Base-by-base conservation (phyloP, 148 eudicot genomes). In the Simmondsia chinensis region DNA sequence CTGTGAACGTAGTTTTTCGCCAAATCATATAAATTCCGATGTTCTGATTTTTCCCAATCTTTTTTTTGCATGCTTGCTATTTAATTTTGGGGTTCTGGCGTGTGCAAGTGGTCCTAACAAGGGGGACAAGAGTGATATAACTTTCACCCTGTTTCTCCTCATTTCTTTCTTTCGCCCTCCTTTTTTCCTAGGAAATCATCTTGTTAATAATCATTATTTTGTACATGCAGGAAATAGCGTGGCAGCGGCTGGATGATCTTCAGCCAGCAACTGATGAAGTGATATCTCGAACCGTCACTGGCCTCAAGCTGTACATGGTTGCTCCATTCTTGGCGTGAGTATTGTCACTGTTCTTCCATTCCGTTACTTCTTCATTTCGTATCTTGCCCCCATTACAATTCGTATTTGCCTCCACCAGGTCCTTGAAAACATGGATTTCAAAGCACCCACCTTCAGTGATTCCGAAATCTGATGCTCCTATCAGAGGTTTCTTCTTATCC, bases 271-370 rank as follows among this genome's bases (percentile, higher is more conserved):
- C 56, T 73, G 65, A 66, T 57, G 94, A 91, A 21, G 94, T 91
- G 43, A 91, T 91, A 72, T 85, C 99, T 33, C 99, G 94, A 31
- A 76, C 86, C 52, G 69, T 74, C n/a, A 68, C 81, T 46, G 99
- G 99, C 25, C 77, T 91, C 46, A 91, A 91, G 80, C 94, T 91
- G 43, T 91, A 91, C 69, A 91, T 91, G 99, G 99, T 91, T 68
- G 51, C 99, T 71, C 99, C 99, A 14, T 91, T 91, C 61, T 64
- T 91, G 43, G 66, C 54, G 99, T 91, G 63, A 70, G 96, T 59
- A 35, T 29, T 23, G 15, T 50, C n/a, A n/a, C n/a, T 27, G 6
- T 26, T 45, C 29, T 56, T 24, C 19, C 14, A 37, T 16, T 21
- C 31, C 36, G 20, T 18, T 43, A 32, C 30, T 13, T 25, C n/a